Percentiles rank a stretch among this genome's conserved stretches.
Evolutionary conservation across 1,284 basidiomycete genomes (phyloP).

Genomic region (Leccinum pachyderme): DNA sequence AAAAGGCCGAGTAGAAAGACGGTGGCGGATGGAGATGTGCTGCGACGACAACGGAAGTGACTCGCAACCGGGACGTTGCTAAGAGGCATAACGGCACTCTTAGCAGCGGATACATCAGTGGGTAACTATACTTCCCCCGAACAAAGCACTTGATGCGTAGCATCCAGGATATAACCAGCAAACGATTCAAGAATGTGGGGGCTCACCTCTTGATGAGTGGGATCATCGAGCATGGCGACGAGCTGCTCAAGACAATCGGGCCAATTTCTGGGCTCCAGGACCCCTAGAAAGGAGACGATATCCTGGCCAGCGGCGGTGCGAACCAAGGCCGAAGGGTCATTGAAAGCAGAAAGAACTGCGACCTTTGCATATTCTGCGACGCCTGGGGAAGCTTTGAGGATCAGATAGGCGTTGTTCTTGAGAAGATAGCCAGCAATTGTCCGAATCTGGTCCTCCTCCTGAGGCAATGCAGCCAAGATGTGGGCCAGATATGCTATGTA

Average conservation of each 20-base stretch:
- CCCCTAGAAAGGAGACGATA: constrained; percentile 83
- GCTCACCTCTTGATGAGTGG: constrained; percentile 82
- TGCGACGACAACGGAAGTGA: constrained; percentile 4
- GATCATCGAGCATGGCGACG: constrained; percentile 76
- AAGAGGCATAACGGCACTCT: constrained; percentile 8
- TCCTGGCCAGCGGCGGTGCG: constrained; percentile 90
- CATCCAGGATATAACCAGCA: background rate
- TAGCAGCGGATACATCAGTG: constrained; percentile 3
- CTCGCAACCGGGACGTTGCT: background rate
- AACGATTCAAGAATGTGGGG: background rate
- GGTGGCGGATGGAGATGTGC: background rate
- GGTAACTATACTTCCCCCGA: constrained; percentile 2
- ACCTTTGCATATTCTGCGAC: constrained; percentile 81
- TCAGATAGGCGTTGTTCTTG: constrained; percentile 88
- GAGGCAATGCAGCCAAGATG: constrained; percentile 78
- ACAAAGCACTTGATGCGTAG: background rate
- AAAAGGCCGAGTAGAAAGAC: constrained; percentile 9
- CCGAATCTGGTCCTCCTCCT: constrained; percentile 88
- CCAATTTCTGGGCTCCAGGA: constrained; percentile 87
- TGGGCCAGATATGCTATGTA: constrained; percentile 97
- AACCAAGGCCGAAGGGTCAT: constrained; percentile 79
- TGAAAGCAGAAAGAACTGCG: constrained; percentile 79
- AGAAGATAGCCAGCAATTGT: constrained; percentile 95
- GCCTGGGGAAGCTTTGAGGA: constrained; percentile 63
- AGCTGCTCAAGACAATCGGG: constrained; percentile 87